phyloP scores from a whole-genome alignment of 768 basidiomycete species.

The Piloderma croceum region DNA sequence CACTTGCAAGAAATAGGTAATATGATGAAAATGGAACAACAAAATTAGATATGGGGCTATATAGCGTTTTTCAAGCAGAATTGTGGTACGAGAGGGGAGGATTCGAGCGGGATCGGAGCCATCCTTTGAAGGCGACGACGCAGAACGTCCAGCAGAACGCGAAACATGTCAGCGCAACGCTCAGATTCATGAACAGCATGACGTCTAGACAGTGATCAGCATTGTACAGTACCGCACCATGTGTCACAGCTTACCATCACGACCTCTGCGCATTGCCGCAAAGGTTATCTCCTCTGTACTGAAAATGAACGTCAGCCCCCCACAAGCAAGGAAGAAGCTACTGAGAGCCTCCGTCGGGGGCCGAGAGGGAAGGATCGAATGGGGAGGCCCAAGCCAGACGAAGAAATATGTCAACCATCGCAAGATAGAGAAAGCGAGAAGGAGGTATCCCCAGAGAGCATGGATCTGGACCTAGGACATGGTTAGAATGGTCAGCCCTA shows the following conservation, averaged over 20 bases:
- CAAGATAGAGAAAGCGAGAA: slow-evolving; percentile 71
- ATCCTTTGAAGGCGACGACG: slow-evolving; percentile 78
- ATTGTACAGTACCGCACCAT: not conserved
- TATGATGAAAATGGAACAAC: slow-evolving; percentile 28
- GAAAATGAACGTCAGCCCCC: slow-evolving; percentile 86
- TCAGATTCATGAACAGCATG: slow-evolving; percentile 85
- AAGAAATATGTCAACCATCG: slow-evolving; percentile 92
- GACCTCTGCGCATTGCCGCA: slow-evolving; percentile 85
- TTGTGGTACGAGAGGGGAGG: slow-evolving; percentile 27
- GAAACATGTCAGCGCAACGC: slow-evolving; percentile 81
- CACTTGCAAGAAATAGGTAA: slow-evolving; percentile 11
- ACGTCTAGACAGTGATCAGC: slow-evolving; percentile 45
- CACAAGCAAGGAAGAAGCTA: slow-evolving; percentile 80
- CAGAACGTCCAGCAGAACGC: slow-evolving; percentile 80
- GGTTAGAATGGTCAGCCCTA: slow-evolving; percentile 2
- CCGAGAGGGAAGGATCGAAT: slow-evolving; percentile 80
- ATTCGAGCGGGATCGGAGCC: slow-evolving; percentile 49
- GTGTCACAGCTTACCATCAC: slow-evolving; percentile 55
- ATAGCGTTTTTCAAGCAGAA: slow-evolving; percentile 23
- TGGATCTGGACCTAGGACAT: slow-evolving; percentile 74
- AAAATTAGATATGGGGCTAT: slow-evolving; percentile 14
- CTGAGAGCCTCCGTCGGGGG: slow-evolving; percentile 92
- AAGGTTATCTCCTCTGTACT: slow-evolving; percentile 86
- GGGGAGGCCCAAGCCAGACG: slow-evolving; percentile 82
- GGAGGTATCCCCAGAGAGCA: slow-evolving; percentile 82